Base-by-base conservation (phyloP, 192 early-diverging fungal genomes). In the Linnemannia elongata region DNA sequence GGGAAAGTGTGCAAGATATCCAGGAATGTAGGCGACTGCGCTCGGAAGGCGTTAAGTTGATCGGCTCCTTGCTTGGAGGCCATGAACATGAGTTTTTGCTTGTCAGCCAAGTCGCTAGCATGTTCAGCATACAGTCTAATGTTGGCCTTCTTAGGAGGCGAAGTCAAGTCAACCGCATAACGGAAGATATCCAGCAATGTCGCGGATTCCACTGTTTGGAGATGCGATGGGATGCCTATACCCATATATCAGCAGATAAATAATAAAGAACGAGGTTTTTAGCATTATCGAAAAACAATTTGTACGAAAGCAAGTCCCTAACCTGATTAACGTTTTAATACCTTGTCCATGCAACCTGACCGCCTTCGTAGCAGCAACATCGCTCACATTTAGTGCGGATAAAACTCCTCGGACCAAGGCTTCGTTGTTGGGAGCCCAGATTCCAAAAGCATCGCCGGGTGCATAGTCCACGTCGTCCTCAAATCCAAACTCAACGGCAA, bases 401-500 rank as follows among this genome's bases (percentile, higher is more conserved):
- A 97, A 79, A 4, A 97, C 74, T 2, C 92, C 95, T 0, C 90
- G 76, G 0, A 98, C 97, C 66, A 97, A 80, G 0, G 80, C 79
- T 45, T 94, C 92, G 52, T 95, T 90, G 83, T 98, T 97, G n/a
- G 97, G 96, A 1, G 96, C 97, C 63, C 93, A 79, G n/a, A 98
- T 87, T 55, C 96, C 97, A 90, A 99, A 95, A 6, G 97, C 91
- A 85, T 97, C 97, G 24, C 97, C 97, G 27, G 96, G 94, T 7
- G 88, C 63, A 78, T 93, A 95, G 3, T 89, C 79, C 79, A 93
- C 77, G 54, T 83, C 77, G 22, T 88, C 91, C 15, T 91, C 77
- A 72, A 93, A 83, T 36, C 90, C 91, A 44, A 95, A 79, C 57
- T 95, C 94, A 0, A 94, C 36, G 12, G 90, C 81, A 24, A 96